Percentiles rank a stretch among this genome's conserved stretches.
Conservation (phyloP, 1,139 yeast genomes). For the Scheffersomyces parashehatae region DNA sequence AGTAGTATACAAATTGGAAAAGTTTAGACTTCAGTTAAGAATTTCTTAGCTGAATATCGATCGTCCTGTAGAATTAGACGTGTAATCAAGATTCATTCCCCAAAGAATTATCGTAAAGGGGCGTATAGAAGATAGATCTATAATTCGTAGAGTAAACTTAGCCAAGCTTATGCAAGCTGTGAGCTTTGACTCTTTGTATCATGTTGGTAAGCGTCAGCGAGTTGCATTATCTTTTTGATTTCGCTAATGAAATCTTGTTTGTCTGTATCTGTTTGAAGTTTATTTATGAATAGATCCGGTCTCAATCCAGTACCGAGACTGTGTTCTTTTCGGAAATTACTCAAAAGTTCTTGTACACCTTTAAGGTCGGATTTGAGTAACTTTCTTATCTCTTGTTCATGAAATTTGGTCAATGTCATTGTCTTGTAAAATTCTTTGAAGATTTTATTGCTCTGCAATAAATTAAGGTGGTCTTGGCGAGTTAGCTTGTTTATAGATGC, state of each 20-base stretch:
- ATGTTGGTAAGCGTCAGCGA: background rate
- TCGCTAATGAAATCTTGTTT: slow-evolving; percentile 15
- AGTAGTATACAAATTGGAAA: no score
- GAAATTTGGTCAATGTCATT: slow-evolving; percentile 26
- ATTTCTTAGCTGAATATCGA: no score
- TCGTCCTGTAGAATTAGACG: no score
- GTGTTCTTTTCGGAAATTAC: slow-evolving; percentile 5
- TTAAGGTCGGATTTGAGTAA: slow-evolving; percentile 8
- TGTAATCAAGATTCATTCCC: no score
- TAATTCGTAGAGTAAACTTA: no score
- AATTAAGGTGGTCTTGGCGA: slow-evolving; percentile 28
- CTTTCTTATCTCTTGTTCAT: slow-evolving; percentile 25
- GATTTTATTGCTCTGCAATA: slow-evolving; percentile 24
- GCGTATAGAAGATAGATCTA: no score
- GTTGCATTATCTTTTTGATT: slow-evolving; percentile 12
- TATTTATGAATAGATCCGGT: slow-evolving; percentile 30
- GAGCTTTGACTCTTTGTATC: no score
- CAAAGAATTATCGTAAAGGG: no score
- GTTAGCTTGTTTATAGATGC: slow-evolving; percentile 21
- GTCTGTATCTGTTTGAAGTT: slow-evolving; percentile 16
- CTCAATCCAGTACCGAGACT: slow-evolving; percentile 17
- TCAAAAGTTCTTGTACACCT: slow-evolving; percentile 8
- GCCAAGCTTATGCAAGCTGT: no score
- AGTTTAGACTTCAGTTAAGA: no score
- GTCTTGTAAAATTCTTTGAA: slow-evolving; percentile 27